Evolutionary conservation across 441 rosid species (phyloP).

Genomic region (Mallotus japonicus): DNA sequence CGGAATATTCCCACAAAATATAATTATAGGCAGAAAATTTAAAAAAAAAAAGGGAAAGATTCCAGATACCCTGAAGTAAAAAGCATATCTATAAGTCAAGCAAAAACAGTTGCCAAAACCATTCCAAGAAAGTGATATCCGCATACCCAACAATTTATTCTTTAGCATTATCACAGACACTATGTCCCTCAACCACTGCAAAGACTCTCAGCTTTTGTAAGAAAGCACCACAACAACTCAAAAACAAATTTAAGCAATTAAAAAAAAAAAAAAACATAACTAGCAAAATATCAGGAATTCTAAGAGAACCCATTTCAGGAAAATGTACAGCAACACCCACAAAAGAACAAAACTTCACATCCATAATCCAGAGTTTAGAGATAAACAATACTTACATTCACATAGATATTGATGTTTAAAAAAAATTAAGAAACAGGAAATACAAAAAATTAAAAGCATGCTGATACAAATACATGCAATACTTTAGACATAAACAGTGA

Average conservation of each 20-base stretch:
- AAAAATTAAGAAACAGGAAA: background rate
- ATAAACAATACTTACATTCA: background rate
- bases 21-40: too few species aligned
- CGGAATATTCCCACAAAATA: constrained; percentile 54
- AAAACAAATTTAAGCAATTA: constrained; percentile 7
- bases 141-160: too few species aligned
- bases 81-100: constrained; percentile 25
- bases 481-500: background rate
- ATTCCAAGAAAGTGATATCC: constrained; percentile 20
- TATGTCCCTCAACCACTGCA: constrained; percentile 16
- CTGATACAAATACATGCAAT: background rate
- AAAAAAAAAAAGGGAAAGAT: constrained; percentile 16
- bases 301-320: constrained; percentile 20
- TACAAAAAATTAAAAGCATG: background rate
- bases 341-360: constrained; percentile 4
- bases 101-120: constrained; percentile 23
- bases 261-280: background rate
- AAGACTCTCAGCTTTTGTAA: constrained; percentile 24
- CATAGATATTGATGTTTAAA: background rate
- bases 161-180: constrained; percentile 16
- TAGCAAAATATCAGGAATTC: constrained; percentile 16
- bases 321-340: background rate
- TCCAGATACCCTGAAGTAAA: constrained; percentile 30
- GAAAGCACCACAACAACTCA: constrained; percentile 8
- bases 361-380: constrained; percentile 1